These are phyloP conservation scores for Botrytis paeoniae DNA, from an alignment of 2,329 filamentous ascomycete genomes.

Conservation along the genomic window DNA sequence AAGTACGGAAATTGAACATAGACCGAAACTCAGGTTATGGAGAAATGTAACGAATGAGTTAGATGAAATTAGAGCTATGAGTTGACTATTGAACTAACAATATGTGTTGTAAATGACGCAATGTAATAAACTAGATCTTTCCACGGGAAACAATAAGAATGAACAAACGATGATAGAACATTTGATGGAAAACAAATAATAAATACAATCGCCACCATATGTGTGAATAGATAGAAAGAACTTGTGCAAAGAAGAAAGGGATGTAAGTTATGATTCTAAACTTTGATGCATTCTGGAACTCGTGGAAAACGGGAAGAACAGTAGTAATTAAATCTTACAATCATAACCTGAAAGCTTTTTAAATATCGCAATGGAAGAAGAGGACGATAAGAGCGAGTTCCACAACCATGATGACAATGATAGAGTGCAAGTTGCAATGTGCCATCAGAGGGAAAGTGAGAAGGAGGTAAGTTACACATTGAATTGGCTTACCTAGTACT, in stretches of 20 bases:
- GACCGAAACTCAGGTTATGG: neutral
- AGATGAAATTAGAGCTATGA: neutral
- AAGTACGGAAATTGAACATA: neutral
- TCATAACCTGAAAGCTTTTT: neutral
- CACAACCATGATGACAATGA: neutral
- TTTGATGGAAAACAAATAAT: neutral
- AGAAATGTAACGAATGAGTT: neutral
- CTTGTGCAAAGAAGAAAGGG: accelerated
- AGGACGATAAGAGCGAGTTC: neutral
- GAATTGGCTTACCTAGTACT: accelerated
- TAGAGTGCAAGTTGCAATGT: neutral
- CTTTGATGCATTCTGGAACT: neutral
- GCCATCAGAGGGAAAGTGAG: neutral
- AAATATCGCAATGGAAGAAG: neutral
- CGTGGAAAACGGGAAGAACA: neutral
- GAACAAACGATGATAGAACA: neutral
- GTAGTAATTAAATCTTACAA: no score
- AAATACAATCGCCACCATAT: neutral
- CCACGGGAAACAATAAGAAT: neutral
- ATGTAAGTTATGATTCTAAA: neutral
- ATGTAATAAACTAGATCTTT: no score
- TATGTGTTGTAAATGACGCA: neutral
- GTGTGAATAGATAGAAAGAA: neutral
- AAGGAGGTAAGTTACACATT: neutral
- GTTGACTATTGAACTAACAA: neutral